Conservation (phyloP, 1,284 basidiomycete species). For the Microbotryomycetes sp. region DNA sequence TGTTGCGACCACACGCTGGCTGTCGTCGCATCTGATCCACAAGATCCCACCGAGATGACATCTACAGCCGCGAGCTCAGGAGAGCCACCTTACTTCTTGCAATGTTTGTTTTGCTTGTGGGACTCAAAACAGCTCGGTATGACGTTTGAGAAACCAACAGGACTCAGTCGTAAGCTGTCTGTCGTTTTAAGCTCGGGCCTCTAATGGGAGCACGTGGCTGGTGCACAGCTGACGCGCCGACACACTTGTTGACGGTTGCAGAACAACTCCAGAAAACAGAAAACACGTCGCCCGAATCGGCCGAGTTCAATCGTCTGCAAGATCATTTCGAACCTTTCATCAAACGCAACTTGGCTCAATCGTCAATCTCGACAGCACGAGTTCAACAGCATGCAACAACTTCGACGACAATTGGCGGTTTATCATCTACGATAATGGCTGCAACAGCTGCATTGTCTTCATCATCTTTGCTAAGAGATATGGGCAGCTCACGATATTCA, state of each 20-base stretch:
- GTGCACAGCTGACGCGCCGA: too few relatives aligned
- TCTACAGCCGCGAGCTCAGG: constrained; percentile 49
- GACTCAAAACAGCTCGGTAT: constrained; percentile 84
- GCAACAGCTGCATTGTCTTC: background rate
- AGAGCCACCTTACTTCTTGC: constrained; percentile 81
- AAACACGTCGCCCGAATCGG: constrained; percentile 70
- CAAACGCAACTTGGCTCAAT: constrained; percentile 40
- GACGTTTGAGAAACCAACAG: constrained; percentile 91
- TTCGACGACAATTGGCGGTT: background rate
- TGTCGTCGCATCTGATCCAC: constrained; percentile 76
- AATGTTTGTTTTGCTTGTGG: constrained; percentile 91
- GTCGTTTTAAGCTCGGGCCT: background rate
- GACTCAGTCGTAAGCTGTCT: constrained; percentile 57
- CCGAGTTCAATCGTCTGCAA: constrained; percentile 85
- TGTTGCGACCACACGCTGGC: constrained; percentile 81
- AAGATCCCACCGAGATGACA: constrained; percentile 48
- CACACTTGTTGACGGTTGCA: constrained; percentile 40
- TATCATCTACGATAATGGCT: background rate
- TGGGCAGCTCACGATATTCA: background rate
- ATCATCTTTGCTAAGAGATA: background rate
- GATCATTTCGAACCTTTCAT: constrained; percentile 86
- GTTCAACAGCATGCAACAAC: background rate
- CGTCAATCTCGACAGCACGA: background rate
- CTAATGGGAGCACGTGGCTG: background rate
- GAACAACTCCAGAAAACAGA: constrained; percentile 82